phyloP scores from a whole-genome alignment of 2,329 filamentous ascomycete species.

The Phyllachora maydis region DNA sequence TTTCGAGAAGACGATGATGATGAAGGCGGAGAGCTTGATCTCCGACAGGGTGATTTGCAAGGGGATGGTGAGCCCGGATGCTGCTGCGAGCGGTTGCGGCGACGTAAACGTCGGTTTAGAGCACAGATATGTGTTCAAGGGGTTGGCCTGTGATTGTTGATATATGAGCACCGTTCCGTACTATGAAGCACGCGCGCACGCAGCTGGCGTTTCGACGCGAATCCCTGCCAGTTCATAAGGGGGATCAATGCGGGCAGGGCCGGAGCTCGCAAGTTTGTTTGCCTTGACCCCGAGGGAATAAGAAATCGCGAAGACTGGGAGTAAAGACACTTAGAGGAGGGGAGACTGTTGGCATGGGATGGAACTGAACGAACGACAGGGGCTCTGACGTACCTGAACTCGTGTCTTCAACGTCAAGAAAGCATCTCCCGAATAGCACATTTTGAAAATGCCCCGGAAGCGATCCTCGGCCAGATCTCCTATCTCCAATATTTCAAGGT shows the following conservation, averaged over 20 bases:
- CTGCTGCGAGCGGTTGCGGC: constrained; percentile 75
- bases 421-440: constrained; percentile 92
- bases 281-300: too few relatives aligned
- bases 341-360: too few relatives aligned
- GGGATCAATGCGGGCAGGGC: too few relatives aligned
- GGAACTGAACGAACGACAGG: too few relatives aligned
- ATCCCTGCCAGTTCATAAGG: constrained; percentile 15
- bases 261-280: too few relatives aligned
- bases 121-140: constrained; percentile 83
- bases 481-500: constrained; percentile 93
- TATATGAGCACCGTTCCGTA: constrained; percentile 27
- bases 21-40: constrained; percentile 88
- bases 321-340: too few relatives aligned
- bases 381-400: constrained; percentile 66
- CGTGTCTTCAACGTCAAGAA: constrained; percentile 88
- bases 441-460: constrained; percentile 97
- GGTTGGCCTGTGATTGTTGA: constrained; percentile 51
- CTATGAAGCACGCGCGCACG: constrained; percentile 11
- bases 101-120: constrained; percentile 87
- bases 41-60: constrained; percentile 91
- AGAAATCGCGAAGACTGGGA: too few relatives aligned
- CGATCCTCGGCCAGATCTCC: constrained; percentile 92
- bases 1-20: constrained; percentile 92
- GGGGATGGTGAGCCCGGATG: constrained; percentile 88
- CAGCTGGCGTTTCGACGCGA: constrained; percentile 11